Percentiles rank a stretch among this genome's conserved stretches.
These are phyloP conservation scores for Hevea brasiliensis DNA, from an alignment of 345 rosid genomes.

Conservation along the genomic window DNA sequence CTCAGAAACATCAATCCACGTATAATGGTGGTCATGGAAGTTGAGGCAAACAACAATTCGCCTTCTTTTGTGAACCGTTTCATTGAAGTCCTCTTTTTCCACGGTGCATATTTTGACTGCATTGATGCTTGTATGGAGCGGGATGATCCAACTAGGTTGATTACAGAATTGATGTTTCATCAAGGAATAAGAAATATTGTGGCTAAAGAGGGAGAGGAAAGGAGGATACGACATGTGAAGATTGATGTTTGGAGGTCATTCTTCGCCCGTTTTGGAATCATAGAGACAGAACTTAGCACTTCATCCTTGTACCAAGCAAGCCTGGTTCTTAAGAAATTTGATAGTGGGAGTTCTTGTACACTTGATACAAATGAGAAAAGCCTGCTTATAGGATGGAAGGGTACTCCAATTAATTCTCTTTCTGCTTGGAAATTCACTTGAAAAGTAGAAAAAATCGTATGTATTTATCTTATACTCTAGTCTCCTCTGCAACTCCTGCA, in stretches of 20 bases:
- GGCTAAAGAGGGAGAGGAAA: conserved; percentile 35
- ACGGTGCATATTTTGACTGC: conserved; percentile 35
- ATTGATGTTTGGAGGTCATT: conserved; percentile 34
- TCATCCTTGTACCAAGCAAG: conserved; percentile 30
- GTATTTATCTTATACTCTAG: neutral
- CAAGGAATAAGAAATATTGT: conserved; percentile 27
- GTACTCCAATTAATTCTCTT: conserved; percentile 29
- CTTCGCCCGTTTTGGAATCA: conserved; percentile 32
- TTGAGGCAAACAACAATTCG: conserved; percentile 50
- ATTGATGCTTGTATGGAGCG: conserved; percentile 26
- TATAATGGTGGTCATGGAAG: conserved; percentile 50
- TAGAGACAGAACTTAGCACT: conserved; percentile 28
- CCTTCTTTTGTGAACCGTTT: conserved; percentile 49
- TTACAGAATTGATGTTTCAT: neutral
- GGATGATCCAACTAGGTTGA: conserved; percentile 20
- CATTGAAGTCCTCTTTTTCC: conserved; percentile 47
- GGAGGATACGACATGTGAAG: conserved; percentile 27
- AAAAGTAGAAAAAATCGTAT: no score
- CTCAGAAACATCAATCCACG: conserved; percentile 35
- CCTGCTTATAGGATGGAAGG: conserved; percentile 39
- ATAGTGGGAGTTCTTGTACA: conserved; percentile 32
- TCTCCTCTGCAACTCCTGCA: neutral
- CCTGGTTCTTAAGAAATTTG: conserved; percentile 22
- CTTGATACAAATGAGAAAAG: conserved; percentile 25
- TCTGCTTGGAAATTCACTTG: conserved; percentile 34